Percentiles rank a stretch among this genome's conserved stretches.
Evolutionary conservation across 1,284 basidiomycete species (phyloP).

Genomic region (Trichosporon faecale): DNA sequence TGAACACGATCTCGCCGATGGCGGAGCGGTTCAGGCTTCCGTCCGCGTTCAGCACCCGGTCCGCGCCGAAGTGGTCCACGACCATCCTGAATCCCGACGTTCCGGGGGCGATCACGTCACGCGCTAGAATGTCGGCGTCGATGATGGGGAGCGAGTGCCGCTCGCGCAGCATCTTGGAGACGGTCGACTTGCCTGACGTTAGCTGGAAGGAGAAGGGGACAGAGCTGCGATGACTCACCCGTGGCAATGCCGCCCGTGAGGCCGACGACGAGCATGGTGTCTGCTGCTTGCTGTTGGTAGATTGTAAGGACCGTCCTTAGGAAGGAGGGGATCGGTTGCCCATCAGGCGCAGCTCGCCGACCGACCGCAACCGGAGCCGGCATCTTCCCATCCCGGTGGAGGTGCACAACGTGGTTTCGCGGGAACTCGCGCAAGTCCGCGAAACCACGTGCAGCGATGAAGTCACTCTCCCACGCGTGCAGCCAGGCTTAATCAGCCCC

Average conservation of each 20-base stretch:
- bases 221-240: conserved; percentile 53
- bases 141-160: conserved; percentile 69
- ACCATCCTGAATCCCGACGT: conserved; percentile 70
- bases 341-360: not conserved
- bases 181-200: conserved; percentile 70
- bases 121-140: conserved; percentile 88
- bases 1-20: conserved; percentile 82
- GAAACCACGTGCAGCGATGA: not conserved
- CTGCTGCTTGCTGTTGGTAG: not conserved
- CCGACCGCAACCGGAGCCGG: too few species aligned
- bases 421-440: not conserved
- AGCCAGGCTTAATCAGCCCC: not conserved
- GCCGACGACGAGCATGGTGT: conserved; percentile 69
- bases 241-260: conserved; percentile 96
- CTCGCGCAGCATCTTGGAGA: conserved; percentile 66
- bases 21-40: conserved; percentile 76
- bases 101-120: conserved; percentile 81
- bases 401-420: too few species aligned
- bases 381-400: not conserved
- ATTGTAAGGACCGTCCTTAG: not conserved
- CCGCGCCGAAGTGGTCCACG: conserved; percentile 66
- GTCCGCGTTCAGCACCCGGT: conserved; percentile 62
- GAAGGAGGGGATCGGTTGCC: not conserved
- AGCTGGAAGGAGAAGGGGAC: too few species aligned
- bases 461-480: not conserved